A percentile compares a stretch with the other conserved stretches of the same genome.
Evolutionary conservation across 1,284 basidiomycete species (phyloP).

Genomic region (Polyporus tsugae): DNA sequence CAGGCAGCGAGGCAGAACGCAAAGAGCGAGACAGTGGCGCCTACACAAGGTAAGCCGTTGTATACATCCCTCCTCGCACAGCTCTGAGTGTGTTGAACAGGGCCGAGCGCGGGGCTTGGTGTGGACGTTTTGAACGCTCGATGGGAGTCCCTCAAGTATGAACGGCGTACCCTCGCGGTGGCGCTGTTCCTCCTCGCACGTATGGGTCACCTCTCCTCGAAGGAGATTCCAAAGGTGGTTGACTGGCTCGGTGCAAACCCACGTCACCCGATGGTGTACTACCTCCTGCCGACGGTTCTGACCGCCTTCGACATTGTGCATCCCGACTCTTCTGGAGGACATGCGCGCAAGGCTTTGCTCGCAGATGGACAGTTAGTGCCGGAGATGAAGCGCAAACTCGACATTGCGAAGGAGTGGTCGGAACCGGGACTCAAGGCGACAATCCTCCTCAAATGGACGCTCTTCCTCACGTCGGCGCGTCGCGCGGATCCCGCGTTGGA

Average conservation of each 20-base stretch:
- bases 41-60: conserved; percentile 58
- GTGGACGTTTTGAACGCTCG: conserved; percentile 71
- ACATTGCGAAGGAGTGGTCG: conserved; percentile 66
- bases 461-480: conserved; percentile 82
- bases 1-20: conserved; percentile 68
- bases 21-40: conserved; percentile 63
- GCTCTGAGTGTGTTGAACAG: background rate
- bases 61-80: background rate
- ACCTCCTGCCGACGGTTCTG: conserved; percentile 75
- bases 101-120: conserved; percentile 52
- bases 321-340: conserved; percentile 53
- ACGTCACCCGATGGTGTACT: conserved; percentile 73
- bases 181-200: conserved; percentile 70
- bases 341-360: conserved; percentile 54
- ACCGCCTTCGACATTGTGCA: conserved; percentile 75
- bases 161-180: conserved; percentile 70
- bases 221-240: conserved; percentile 66
- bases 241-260: conserved; percentile 73
- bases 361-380: conserved; percentile 54
- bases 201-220: conserved; percentile 65
- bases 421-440: conserved; percentile 81
- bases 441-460: conserved; percentile 86
- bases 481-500: conserved; percentile 75
- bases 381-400: conserved; percentile 66
- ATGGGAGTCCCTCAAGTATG: conserved; percentile 75